Base-by-base conservation (phyloP, 2,329 filamentous ascomycete species). In the Pestalotiopsis sp. region DNA sequence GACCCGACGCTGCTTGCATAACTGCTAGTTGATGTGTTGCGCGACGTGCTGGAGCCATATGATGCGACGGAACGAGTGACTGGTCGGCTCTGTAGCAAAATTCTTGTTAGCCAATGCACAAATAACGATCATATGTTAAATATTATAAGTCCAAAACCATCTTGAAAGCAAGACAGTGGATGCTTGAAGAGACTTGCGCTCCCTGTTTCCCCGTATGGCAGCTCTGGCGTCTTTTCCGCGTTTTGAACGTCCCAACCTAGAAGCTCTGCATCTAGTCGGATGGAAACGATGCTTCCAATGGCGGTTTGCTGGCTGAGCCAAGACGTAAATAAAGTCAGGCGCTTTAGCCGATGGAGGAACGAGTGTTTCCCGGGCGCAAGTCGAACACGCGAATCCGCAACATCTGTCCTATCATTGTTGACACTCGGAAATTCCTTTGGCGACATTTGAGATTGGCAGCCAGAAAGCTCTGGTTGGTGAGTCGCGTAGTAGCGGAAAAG, bases 1-100 rank as follows among this genome's bases (percentile, higher is more conserved):
- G 81, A 72, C 78, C 81, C 72, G 68, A 78, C 4, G 66, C 75
- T 78, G 80, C 82, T 71, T 77, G 73, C 63, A 77, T 79, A 71
- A 79, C 75, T 82, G 77, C 63, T 83, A 38, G 70, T 77, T 12
- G 76, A 73, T 23, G 66, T 73, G 27, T 75, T 74, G 69, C 76
- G 72, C 20, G 72, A 73, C 9, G 41, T 61, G 39, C n/a, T 68
- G 17, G 67, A 66, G 36, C 58, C 52, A 23, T 38, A 38, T 9
- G 52, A 69, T 66, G 61, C 58, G 69, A 57, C 57, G 36, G 52
- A 20, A 58, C 49, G 66, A 57, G 13, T 67, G 12, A 31, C 68
- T 63, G 25, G 52, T 31, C 3, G 67, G 11, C 69, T 76, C 71
- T 77, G 74, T 56, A 73, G 66, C 12, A 2, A 5, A 65, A 59